Evolutionary conservation across 768 basidiomycete genomes (phyloP).

Genomic region (Trametes maxima): DNA sequence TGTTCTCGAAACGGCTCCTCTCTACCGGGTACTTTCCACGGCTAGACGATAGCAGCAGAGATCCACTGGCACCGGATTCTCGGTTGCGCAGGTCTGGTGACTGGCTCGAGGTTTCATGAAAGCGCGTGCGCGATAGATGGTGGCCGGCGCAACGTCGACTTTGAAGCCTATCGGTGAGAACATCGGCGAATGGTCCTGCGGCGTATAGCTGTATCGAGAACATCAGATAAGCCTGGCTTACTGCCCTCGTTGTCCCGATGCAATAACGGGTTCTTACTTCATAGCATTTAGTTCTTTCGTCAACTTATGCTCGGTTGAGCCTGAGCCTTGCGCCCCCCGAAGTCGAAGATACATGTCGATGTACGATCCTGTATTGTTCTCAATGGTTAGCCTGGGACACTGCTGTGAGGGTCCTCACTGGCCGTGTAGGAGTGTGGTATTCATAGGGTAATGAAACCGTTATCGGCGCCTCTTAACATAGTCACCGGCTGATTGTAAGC

Average conservation of each 20-base stretch:
- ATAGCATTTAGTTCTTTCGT: not conserved
- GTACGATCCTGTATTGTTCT: no score
- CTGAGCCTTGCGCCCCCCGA: not conserved
- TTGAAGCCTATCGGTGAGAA: slow-evolving; percentile 23
- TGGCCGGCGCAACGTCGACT: not conserved
- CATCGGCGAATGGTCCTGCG: slow-evolving; percentile 9
- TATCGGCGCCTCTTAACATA: no score
- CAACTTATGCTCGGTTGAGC: not conserved
- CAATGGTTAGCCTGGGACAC: no score
- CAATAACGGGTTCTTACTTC: not conserved
- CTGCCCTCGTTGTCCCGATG: not conserved
- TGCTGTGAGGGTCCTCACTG: no score
- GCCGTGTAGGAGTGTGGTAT: no score
- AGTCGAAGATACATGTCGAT: not conserved
- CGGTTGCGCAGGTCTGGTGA: slow-evolving; percentile 4
- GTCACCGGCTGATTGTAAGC: no score
- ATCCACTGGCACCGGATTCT: not conserved
- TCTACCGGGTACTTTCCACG: not conserved
- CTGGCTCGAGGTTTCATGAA: not conserved
- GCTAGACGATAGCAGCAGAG: not conserved
- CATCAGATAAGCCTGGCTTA: slow-evolving; percentile 8
- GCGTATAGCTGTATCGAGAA: not conserved
- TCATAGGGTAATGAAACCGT: no score
- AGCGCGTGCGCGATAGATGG: not conserved
- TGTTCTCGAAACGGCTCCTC: slow-evolving; percentile 11